A percentile compares a stretch with the other conserved stretches of the same genome.
Conservation (phyloP, 108 stramenopile genomes). For the Schizochytrium sp. region DNA sequence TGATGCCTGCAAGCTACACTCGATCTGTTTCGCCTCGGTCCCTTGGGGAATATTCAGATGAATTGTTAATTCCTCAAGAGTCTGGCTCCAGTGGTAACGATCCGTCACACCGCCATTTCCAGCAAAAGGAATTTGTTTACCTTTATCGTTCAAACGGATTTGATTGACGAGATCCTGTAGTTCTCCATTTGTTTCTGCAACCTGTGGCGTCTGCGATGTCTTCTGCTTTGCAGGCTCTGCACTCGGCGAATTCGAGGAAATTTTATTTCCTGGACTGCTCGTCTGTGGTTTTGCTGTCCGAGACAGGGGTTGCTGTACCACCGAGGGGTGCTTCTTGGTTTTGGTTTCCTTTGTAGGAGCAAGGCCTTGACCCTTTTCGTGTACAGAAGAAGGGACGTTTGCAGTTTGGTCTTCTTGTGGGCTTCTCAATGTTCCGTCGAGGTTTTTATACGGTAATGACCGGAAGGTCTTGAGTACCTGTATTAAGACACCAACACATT, state of each 20-base stretch:
- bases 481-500: no score
- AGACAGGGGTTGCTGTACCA: not conserved
- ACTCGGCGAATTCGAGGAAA: no score
- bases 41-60: conserved; percentile 68
- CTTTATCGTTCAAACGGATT: not conserved
- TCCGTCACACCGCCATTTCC: conserved; percentile 74
- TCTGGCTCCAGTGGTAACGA: conserved; percentile 74
- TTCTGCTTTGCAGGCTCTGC: no score
- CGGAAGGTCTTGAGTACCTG: conserved; percentile 5
- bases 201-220: not conserved
- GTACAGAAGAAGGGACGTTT: no score
- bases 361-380: no score
- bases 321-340: not conserved
- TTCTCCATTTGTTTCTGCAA: not conserved
- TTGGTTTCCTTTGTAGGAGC: not conserved
- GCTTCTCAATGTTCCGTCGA: not conserved
- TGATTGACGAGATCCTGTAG: not conserved
- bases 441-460: conserved; percentile 30
- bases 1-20: conserved; percentile 63
- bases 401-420: no score
- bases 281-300: not conserved
- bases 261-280: no score
- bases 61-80: conserved; percentile 71
- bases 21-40: conserved; percentile 67
- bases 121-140: conserved; percentile 70